phyloP scores from a whole-genome alignment of 2,329 filamentous ascomycete species.

The Hypoxylon sp. region DNA sequence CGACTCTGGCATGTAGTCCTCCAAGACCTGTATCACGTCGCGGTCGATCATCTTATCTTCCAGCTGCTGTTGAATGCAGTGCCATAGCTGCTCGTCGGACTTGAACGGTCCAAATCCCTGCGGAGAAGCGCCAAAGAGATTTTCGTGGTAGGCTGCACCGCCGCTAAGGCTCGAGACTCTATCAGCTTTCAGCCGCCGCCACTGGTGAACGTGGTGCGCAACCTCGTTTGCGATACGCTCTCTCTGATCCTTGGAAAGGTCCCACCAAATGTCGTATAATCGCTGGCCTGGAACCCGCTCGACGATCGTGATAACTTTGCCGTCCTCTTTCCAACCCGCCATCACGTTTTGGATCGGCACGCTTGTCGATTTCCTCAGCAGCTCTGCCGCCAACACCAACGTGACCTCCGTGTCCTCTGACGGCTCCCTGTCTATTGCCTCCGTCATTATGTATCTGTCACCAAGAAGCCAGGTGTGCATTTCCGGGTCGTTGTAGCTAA shows the following conservation, averaged over 20 bases:
- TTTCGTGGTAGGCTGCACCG: constrained; percentile 31
- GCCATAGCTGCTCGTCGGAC: constrained; percentile 37
- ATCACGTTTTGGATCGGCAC: constrained; percentile 39
- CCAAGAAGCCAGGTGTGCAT: constrained; percentile 41
- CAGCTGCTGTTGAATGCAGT: constrained; percentile 25
- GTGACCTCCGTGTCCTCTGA: constrained; percentile 31
- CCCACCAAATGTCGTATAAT: constrained; percentile 42
- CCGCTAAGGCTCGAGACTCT: constrained; percentile 31
- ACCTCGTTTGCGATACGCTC: constrained; percentile 38
- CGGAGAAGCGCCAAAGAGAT: constrained; percentile 31
- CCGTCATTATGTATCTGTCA: constrained; percentile 38
- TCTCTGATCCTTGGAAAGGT: constrained; percentile 17
- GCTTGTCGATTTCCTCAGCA: constrained; percentile 21
- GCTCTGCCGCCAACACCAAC: constrained; percentile 28
- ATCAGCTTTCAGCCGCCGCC: constrained; percentile 33
- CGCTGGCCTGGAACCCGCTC: constrained; percentile 34
- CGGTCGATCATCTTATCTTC: constrained; percentile 12
- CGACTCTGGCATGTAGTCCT: constrained; percentile 38
- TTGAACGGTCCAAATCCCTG: constrained; percentile 35
- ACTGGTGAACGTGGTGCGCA: constrained; percentile 31
- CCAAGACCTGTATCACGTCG: constrained; percentile 22
- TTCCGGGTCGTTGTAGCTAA: constrained; percentile 39
- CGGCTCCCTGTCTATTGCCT: constrained; percentile 32
- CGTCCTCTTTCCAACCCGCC: constrained; percentile 42
- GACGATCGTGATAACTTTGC: constrained; percentile 40